Percentiles rank a stretch among this genome's conserved stretches.
These are phyloP conservation scores for Lotmaria passim DNA, from an alignment of 208 protist species.

Conservation along the genomic window DNA sequence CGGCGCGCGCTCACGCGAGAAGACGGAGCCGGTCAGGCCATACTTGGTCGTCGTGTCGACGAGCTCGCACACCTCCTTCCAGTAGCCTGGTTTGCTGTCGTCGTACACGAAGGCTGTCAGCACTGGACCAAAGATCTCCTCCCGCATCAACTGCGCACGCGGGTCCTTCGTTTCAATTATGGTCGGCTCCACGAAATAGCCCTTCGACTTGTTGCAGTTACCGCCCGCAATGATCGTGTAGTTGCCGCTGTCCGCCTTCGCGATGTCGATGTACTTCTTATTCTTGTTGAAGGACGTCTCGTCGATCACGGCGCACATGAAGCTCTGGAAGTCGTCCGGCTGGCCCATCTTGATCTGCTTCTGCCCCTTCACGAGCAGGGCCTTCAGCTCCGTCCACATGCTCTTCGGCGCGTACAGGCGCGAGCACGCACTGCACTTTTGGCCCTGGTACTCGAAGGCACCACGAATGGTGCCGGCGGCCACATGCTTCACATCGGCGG, in stretches of 20 bases:
- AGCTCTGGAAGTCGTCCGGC: conserved; percentile 90
- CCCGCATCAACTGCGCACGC: conserved; percentile 85
- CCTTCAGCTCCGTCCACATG: conserved; percentile 86
- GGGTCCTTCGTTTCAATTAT: conserved; percentile 94
- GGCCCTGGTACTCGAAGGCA: conserved; percentile 97
- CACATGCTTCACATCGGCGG: conserved; percentile 84
- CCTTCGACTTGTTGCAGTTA: conserved; percentile 69
- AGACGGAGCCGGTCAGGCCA: conserved; percentile 94
- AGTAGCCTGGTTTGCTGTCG: conserved; percentile 82
- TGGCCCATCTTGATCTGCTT: conserved; percentile 94
- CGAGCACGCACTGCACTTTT: conserved; percentile 97
- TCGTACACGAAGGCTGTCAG: conserved; percentile 96
- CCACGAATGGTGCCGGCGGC: conserved; percentile 90
- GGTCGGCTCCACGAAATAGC: conserved; percentile 97
- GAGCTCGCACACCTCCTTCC: conserved; percentile 86
- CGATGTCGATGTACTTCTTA: conserved; percentile 94
- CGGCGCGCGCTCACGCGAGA: conserved; percentile 80
- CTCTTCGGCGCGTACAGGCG: conserved; percentile 94
- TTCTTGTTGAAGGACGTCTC: conserved; percentile 94
- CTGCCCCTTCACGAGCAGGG: conserved; percentile 82
- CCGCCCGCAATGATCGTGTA: conserved; percentile 85
- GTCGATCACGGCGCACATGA: conserved; percentile 97
- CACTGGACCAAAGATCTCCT: conserved; percentile 98
- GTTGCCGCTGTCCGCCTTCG: conserved; percentile 74
- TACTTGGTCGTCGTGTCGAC: conserved; percentile 92